Percentiles rank a stretch among this genome's conserved stretches.
These are phyloP conservation scores for Ceratocystis ficicola DNA, from an alignment of 2,329 filamentous ascomycete genomes.

Conservation along the genomic window DNA sequence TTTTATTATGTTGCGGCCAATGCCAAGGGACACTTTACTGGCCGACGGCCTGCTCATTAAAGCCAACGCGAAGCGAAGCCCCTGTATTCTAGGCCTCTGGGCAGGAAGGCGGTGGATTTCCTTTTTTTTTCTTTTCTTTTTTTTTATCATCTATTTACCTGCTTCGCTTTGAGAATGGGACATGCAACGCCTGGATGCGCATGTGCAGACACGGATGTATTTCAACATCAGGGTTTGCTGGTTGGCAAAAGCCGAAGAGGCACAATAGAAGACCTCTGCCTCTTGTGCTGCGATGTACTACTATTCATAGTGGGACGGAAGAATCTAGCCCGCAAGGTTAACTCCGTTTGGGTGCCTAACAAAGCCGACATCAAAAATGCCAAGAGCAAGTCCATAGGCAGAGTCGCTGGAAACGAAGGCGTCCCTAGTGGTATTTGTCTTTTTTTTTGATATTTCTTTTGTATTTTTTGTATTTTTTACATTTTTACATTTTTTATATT, in stretches of 20 bases:
- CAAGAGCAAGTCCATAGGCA: not conserved
- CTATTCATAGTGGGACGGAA: slow-evolving; percentile 4
- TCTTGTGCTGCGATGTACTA: not conserved
- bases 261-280: not conserved
- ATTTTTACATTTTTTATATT: too few relatives aligned
- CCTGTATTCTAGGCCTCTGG: not conserved
- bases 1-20: slow-evolving; percentile 1
- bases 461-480: too few relatives aligned
- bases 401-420: not conserved
- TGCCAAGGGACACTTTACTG: not conserved
- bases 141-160: too few relatives aligned
- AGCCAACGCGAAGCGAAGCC: not conserved
- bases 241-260: slow-evolving; percentile 3
- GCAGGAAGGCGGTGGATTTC: not conserved
- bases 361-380: not conserved
- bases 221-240: not conserved
- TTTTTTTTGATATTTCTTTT: too few relatives aligned
- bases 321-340: not conserved
- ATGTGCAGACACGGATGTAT: slow-evolving; percentile 1
- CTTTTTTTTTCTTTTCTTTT: not conserved
- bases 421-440: not conserved
- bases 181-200: not conserved
- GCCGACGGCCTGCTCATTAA: not conserved
- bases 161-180: not conserved
- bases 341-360: slow-evolving; percentile 1